Base-by-base conservation (phyloP, 2,329 filamentous ascomycete species). In the Tolypocladium amazonense region DNA sequence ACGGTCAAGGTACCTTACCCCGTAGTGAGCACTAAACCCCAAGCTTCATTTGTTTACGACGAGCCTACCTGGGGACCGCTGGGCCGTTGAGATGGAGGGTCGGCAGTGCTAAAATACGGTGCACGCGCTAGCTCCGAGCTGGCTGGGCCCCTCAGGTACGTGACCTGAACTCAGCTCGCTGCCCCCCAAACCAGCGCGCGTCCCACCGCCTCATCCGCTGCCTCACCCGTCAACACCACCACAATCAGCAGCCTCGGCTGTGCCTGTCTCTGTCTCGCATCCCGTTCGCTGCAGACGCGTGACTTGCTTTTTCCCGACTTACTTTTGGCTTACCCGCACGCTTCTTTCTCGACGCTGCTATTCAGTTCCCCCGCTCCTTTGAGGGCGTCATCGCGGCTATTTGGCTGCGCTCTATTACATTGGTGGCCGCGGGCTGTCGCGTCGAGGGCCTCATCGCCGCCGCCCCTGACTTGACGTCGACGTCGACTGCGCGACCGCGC, bases 401-500 rank as follows among this genome's bases (percentile, higher is more conserved):
- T 61, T 56, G 30, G 56, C 58, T 41, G 43, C 30, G 57, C 57
- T n/a, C 55, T 56, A 37, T 25, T 23, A 14, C 18, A 6, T 53
- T 12, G 30, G 50, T 37, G 20, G 52, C 47, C 41, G 58, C 58
- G 53, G 58, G 52, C 58, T 30, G 37, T 59, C 52, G 53, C 58
- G 53, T 37, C 39, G 55, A 45, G 55, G 5, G 38, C 55, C 55
- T 41, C 55, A 15, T 35, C 57, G 47, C 57, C 47, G 55, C 50
- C 50, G 55, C 60, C 39, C 35, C 43, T 50, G 52, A 45, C 56
- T 50, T 23, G 39, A 30, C 35, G 56, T 58, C 37, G 47, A 61
- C 57, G 43, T 35, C 58, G 52, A 58, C 57, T 45, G 58, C 58
- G 50, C 20, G 35, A 15, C 41, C 56, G 59, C 58, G 59, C 62